A percentile compares a stretch with the other conserved stretches of the same genome.
These are phyloP conservation scores for Mucor sp. DNA, from an alignment of 371 early-diverging fungal genomes.

Conservation along the genomic window DNA sequence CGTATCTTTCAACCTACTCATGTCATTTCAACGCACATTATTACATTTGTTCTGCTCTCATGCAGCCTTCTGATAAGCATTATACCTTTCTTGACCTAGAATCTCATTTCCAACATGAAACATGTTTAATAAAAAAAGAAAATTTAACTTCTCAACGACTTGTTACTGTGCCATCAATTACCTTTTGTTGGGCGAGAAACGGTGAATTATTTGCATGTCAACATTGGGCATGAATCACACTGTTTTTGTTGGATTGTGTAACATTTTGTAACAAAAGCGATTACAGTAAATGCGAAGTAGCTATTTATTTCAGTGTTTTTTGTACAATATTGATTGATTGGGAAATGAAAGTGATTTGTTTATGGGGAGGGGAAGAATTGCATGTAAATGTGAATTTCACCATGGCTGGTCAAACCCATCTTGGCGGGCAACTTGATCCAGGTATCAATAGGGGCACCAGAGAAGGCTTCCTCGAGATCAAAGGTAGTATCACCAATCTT, in stretches of 20 bases:
- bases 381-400: slow-evolving; percentile 39
- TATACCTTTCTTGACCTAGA: background rate
- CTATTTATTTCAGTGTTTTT: background rate
- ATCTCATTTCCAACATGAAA: background rate
- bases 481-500: slow-evolving; percentile 36
- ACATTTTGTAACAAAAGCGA: background rate
- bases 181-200: background rate
- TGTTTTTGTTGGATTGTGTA: background rate
- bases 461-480: slow-evolving; percentile 31
- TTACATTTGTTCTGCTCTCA: background rate
- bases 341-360: background rate
- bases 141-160: background rate
- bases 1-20: background rate
- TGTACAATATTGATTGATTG: background rate
- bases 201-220: background rate
- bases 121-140: background rate
- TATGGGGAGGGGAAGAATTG: slow-evolving; percentile 29
- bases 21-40: background rate
- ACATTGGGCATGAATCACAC: background rate
- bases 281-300: background rate
- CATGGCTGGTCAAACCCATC: slow-evolving; percentile 43
- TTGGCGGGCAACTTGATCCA: slow-evolving; percentile 46
- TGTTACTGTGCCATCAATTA: background rate
- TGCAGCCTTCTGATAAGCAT: background rate
- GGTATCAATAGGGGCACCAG: slow-evolving; percentile 31